Base-by-base conservation (phyloP, 805 yeast species). In the Candida germanica region DNA sequence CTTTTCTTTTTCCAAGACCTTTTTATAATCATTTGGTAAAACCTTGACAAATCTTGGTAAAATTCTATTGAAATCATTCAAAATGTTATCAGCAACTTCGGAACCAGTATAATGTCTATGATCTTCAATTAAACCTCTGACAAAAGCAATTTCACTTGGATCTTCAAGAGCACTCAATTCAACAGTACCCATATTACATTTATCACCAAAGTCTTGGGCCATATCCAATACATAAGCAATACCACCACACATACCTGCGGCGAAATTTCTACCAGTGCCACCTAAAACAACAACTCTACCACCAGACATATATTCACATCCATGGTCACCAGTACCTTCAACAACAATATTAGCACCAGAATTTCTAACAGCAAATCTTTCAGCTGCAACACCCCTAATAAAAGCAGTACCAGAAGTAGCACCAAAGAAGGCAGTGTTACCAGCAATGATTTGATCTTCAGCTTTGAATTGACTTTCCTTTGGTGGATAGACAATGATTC, bases 241-340 rank as follows among this genome's bases (percentile, higher is more conserved):
- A 79, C 98, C 98, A 66, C 98, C 98, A 51, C 97, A 89, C 84
- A 93, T 93, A 72, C 98, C 98, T 38, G 98, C 96, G 43, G 86
- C 96, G 59, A 85, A 85, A 71, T 88, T 83, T 46, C 97, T 79
- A 40, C 96, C 97, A 52, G 96, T 86, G 41, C 80, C 67, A 31
- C 97, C 96, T 49, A 91, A 75, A 31, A 91, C 88, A 56, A 91
- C 87, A 44, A 93, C 96, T 53, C 98, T 80, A 59, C 98, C 98
- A 61, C 98, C 98, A 50, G 98, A 89, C 98, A 91, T 91, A 69
- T 91, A 91, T 68, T 91, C 98, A 69, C 97, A 91, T 35, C 98
- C 98, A 61, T 91, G 97, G 62, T 91, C 96, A 70, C 98, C 98
- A 46, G 86, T 82, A 56, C 96, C 96, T 66, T 91, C 98, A 48